Conservation (phyloP, 257 asterid genomes). For the Verbascum thapsus region DNA sequence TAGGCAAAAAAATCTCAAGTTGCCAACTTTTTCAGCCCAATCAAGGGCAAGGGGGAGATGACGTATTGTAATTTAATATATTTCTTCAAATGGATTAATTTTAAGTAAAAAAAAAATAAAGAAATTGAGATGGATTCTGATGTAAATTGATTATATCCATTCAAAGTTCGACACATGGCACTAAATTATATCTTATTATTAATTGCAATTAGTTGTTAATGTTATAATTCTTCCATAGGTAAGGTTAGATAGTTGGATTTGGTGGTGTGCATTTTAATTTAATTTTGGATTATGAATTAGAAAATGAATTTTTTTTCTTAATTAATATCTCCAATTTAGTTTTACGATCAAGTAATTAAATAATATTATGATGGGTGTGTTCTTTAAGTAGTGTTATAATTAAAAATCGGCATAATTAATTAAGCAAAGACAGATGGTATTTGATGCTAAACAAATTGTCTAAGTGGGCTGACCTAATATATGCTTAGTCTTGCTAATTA, state of each 20-base stretch:
- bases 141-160: conserved; percentile 36
- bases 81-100: conserved; percentile 21
- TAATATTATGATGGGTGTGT: too few species aligned
- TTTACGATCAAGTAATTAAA: too few species aligned
- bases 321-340: too few species aligned
- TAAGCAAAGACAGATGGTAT: conserved; percentile 32
- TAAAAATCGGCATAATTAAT: background rate
- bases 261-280: too few species aligned
- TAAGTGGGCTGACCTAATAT: conserved; percentile 67
- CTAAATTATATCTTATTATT: background rate
- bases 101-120: conserved; percentile 11
- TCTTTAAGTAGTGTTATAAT: background rate
- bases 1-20: conserved; percentile 18
- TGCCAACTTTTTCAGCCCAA: conserved; percentile 35
- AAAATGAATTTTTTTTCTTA: too few species aligned
- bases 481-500: conserved; percentile 45
- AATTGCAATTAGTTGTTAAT: background rate
- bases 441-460: conserved; percentile 36
- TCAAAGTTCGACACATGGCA: conserved; percentile 14
- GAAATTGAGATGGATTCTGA: conserved; percentile 44
- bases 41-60: conserved; percentile 27
- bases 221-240: too few species aligned
- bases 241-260: too few species aligned
- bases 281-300: too few species aligned
- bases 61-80: conserved; percentile 29